Evolutionary conservation across 305 asterid species (phyloP).

Genomic region (Solanum aculeatissimum): DNA sequence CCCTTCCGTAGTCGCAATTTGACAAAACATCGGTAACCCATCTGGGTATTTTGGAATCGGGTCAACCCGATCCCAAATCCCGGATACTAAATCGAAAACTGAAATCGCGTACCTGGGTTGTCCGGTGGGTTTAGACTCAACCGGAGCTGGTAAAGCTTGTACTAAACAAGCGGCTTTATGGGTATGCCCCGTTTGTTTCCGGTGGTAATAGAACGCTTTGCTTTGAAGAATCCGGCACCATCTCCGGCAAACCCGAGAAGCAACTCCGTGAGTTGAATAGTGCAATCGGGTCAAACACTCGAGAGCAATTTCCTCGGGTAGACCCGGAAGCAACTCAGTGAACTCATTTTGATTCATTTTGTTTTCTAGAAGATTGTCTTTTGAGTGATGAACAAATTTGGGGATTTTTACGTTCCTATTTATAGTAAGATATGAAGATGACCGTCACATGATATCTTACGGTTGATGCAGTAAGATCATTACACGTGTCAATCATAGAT

Average conservation of each 20-base stretch:
- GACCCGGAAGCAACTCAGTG: slow-evolving; percentile 53
- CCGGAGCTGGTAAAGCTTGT: slow-evolving; percentile 39
- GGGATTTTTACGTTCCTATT: background rate
- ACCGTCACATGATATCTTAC: background rate
- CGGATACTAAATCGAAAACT: slow-evolving; percentile 38
- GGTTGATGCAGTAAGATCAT: background rate
- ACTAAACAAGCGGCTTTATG: slow-evolving; percentile 51
- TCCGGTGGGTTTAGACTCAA: slow-evolving; percentile 36
- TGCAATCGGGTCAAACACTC: slow-evolving; percentile 73
- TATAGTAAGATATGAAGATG: background rate
- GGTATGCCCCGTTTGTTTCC: slow-evolving; percentile 43
- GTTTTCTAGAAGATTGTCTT: background rate
- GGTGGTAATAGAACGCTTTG: slow-evolving; percentile 55
- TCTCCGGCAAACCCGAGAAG: slow-evolving; percentile 49
- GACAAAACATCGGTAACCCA: slow-evolving; percentile 82
- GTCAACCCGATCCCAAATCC: slow-evolving; percentile 51
- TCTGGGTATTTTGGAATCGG: slow-evolving; percentile 52
- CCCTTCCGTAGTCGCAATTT: slow-evolving; percentile 54
- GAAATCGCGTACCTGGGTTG: slow-evolving; percentile 63
- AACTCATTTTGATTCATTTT: background rate
- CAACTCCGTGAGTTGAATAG: slow-evolving; percentile 49
- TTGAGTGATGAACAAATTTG: background rate
- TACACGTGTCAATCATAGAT: background rate
- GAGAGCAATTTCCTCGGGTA: slow-evolving; percentile 85
- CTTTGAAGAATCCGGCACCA: slow-evolving; percentile 55